Conservation (phyloP, 148 eudicot species). For the Diospyros lotus region DNA sequence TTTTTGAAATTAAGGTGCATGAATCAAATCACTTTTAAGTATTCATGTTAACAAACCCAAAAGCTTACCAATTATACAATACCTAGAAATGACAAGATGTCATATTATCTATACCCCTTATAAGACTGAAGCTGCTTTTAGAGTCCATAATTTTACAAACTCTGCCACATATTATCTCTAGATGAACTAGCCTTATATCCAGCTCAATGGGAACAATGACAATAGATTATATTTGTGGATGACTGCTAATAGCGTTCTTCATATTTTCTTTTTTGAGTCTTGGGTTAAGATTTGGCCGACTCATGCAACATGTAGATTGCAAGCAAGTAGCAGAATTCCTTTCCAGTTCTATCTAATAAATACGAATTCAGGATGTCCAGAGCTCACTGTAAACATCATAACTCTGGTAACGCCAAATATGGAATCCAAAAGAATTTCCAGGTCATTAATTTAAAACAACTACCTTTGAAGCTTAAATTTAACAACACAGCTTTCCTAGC, state of each 20-base stretch:
- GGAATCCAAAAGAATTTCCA: neutral
- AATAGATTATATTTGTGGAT: neutral
- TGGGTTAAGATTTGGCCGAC: neutral
- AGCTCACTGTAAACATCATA: neutral
- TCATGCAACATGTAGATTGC: neutral
- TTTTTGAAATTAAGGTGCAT: neutral
- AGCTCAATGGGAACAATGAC: neutral
- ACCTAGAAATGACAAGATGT: neutral
- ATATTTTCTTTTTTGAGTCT: neutral
- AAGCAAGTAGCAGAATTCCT: neutral
- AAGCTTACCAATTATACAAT: neutral
- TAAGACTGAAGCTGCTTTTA: neutral
- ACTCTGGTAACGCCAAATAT: neutral
- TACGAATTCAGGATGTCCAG: neutral
- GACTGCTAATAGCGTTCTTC: neutral
- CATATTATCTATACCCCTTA: too few relatives aligned
- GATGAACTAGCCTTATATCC: neutral
- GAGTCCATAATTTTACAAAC: neutral
- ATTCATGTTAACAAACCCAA: neutral
- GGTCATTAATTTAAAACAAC: neutral
- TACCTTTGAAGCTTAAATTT: neutral
- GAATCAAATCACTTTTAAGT: conserved; percentile 1
- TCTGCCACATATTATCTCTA: neutral
- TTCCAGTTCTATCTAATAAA: neutral
- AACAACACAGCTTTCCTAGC: neutral